Evolutionary conservation across 805 yeast species (phyloP).

Genomic region (Yarrowia phangngaensis): DNA sequence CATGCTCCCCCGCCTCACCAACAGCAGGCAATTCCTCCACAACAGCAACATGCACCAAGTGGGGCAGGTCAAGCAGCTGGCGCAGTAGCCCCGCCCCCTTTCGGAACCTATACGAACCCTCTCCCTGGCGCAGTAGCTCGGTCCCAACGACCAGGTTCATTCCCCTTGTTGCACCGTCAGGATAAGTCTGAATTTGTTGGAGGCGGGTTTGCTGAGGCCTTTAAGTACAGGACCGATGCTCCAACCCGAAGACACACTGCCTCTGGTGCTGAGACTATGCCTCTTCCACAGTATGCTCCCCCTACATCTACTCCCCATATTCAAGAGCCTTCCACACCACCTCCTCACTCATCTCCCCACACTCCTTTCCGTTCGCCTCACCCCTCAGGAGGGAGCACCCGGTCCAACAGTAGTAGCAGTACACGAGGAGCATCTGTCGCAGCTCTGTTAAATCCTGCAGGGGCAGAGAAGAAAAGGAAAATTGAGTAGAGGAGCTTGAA

Average conservation of each 20-base stretch:
- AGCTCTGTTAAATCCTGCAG: conserved; percentile 19
- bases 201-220: conserved; percentile 23
- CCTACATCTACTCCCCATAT: conserved; percentile 22
- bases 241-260: conserved; percentile 22
- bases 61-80: conserved; percentile 17
- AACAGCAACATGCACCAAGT: conserved; percentile 8
- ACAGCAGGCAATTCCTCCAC: conserved; percentile 12
- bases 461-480: conserved; percentile 24
- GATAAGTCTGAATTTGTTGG: conserved; percentile 26
- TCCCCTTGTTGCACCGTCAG: conserved; percentile 29
- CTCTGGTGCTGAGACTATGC: conserved; percentile 23
- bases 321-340: conserved; percentile 25
- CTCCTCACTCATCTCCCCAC: conserved; percentile 24
- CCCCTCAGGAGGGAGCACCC: conserved; percentile 18
- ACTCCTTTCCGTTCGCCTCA: conserved; percentile 26
- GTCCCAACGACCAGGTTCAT: conserved; percentile 35
- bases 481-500: conserved; percentile 6
- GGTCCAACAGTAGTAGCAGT: conserved; percentile 16
- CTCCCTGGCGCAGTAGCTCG: conserved; percentile 28
- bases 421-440: conserved; percentile 24
- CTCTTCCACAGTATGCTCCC: conserved; percentile 11
- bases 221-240: conserved; percentile 18
- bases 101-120: conserved; percentile 1
- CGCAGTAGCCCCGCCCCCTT: conserved; percentile 15
- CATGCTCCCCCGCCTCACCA: conserved; percentile 16